These are phyloP conservation scores for Hemisphaericaspora xylanilytica DNA, from an alignment of 1,139 yeast species.

Conservation along the genomic window DNA sequence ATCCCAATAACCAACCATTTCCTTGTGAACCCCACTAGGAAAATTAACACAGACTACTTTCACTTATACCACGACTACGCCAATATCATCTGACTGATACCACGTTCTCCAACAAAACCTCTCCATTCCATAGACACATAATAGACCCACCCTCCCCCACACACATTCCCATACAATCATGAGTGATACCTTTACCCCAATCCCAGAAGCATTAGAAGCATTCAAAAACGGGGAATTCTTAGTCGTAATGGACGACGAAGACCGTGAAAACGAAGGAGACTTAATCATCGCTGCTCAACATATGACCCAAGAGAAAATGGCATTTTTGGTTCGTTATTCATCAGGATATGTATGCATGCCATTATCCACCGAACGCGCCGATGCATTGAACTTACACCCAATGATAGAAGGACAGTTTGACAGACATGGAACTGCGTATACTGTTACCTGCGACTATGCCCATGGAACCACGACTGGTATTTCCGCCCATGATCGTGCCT, in stretches of 20 bases:
- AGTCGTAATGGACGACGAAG: slow-evolving; percentile 93
- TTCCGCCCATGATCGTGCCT: slow-evolving; percentile 89
- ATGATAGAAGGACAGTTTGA: slow-evolving; percentile 70
- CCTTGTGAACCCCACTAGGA: no score
- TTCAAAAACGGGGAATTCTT: slow-evolving; percentile 85
- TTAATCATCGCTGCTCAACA: slow-evolving; percentile 86
- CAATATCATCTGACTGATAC: no score
- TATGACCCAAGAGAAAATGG: slow-evolving; percentile 84
- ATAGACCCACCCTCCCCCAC: no score
- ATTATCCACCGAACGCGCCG: slow-evolving; percentile 73
- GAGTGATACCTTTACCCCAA: slow-evolving; percentile 13
- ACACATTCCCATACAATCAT: no score
- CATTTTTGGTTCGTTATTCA: slow-evolving; percentile 83
- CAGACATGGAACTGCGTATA: slow-evolving; percentile 95
- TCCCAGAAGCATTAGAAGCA: slow-evolving; percentile 67
- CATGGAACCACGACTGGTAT: slow-evolving; percentile 97
- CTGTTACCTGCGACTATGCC: slow-evolving; percentile 82
- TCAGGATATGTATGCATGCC: slow-evolving; percentile 97
- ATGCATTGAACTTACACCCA: slow-evolving; percentile 71
- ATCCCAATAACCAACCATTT: no score
- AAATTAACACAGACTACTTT: no score
- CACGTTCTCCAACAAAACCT: no score
- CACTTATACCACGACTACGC: no score
- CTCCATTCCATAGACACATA: neutral
- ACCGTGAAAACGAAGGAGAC: slow-evolving; percentile 97